These are phyloP conservation scores for Pharus latifolius DNA, from an alignment of 176 grass and related monocot species.

Conservation along the genomic window DNA sequence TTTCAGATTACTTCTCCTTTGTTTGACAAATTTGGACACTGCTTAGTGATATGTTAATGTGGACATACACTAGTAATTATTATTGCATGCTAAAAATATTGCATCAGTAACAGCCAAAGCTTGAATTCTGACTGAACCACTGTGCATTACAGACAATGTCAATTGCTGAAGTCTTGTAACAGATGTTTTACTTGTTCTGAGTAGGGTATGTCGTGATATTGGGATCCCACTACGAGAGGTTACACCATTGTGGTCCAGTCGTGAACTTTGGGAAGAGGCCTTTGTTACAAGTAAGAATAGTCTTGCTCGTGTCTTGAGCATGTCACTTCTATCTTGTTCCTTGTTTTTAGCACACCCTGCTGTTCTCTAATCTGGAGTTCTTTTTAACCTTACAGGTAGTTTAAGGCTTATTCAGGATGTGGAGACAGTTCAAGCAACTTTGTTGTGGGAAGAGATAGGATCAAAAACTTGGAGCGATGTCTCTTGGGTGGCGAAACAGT, in stretches of 20 bases:
- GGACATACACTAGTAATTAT: not conserved
- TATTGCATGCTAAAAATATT: not conserved
- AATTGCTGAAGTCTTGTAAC: slow-evolving; percentile 6
- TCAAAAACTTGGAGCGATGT: slow-evolving; percentile 53
- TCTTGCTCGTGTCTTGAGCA: not conserved
- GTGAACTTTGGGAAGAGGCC: slow-evolving; percentile 71
- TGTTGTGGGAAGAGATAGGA: slow-evolving; percentile 33
- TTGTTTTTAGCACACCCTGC: not conserved
- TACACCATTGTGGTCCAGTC: slow-evolving; percentile 71
- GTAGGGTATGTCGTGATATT: slow-evolving; percentile 62
- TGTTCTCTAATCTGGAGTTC: not conserved
- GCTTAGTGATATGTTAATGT: not conserved
- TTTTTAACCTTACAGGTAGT: slow-evolving; percentile 58
- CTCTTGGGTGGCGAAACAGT: slow-evolving; percentile 50
- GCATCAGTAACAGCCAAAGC: not conserved
- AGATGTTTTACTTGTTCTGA: slow-evolving; percentile 7
- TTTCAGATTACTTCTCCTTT: not conserved
- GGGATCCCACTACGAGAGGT: slow-evolving; percentile 53
- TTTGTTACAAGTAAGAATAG: slow-evolving; percentile 74
- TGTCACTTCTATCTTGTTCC: not conserved
- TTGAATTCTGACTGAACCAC: not conserved
- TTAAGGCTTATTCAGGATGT: slow-evolving; percentile 87
- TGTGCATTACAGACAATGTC: not conserved
- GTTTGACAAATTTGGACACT: not conserved
- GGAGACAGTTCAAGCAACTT: slow-evolving; percentile 56